phyloP scores from a whole-genome alignment of 306 rosid species.

The Crataegus laevigata region DNA sequence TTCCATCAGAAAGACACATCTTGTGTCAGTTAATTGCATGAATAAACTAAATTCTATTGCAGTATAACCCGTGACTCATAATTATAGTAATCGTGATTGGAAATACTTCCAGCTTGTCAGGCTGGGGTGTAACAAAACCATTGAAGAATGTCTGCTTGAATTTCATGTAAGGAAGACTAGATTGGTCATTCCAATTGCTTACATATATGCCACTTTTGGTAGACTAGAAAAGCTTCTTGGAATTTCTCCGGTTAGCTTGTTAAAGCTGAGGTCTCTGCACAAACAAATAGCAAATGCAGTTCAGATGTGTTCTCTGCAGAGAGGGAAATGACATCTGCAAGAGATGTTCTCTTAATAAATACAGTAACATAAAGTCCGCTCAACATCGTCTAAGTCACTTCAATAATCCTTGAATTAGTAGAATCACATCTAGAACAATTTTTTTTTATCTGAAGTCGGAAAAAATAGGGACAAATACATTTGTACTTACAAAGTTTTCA shows the following conservation, averaged over 20 bases:
- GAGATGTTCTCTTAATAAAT: too few relatives aligned
- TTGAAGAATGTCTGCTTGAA: not conserved
- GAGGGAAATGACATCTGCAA: too few relatives aligned
- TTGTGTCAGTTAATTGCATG: too few relatives aligned
- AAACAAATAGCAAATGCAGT: not conserved
- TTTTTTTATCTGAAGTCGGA: not conserved
- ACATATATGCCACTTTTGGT: constrained; percentile 26
- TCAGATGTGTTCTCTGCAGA: too few relatives aligned
- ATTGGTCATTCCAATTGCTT: constrained; percentile 14
- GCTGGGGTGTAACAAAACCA: too few relatives aligned
- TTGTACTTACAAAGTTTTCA: constrained; percentile 44
- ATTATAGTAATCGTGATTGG: too few relatives aligned
- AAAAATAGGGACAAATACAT: not conserved
- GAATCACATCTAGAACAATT: not conserved
- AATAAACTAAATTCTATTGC: too few relatives aligned
- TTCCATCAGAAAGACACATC: too few relatives aligned
- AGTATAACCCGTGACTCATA: too few relatives aligned
- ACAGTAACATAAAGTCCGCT: too few relatives aligned
- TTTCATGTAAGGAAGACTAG: not conserved
- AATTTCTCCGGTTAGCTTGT: constrained; percentile 52
- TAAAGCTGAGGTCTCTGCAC: constrained; percentile 83
- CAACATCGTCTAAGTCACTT: not conserved
- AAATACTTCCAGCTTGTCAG: too few relatives aligned
- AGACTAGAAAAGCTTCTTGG: constrained; percentile 29
- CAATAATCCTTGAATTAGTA: not conserved